Percentiles rank a stretch among this genome's conserved stretches.
Conservation (phyloP, 2,329 filamentous ascomycete genomes). For the Xylariaceae sp. region DNA sequence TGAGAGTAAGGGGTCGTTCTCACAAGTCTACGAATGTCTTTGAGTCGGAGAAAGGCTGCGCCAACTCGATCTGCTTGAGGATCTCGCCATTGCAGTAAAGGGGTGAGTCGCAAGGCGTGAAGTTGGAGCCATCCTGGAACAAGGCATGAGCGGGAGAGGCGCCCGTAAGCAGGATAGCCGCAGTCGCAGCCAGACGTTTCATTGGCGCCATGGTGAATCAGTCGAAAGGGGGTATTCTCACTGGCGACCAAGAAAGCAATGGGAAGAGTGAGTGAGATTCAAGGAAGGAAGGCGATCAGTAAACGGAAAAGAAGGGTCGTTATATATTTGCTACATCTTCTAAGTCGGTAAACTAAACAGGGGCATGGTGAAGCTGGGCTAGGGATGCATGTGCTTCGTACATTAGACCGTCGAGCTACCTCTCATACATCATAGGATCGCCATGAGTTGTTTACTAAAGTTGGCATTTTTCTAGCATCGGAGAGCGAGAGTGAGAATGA, state of each 20-base stretch:
- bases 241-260: not conserved
- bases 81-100: constrained; percentile 64
- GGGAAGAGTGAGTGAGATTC: not conserved
- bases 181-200: constrained; percentile 9
- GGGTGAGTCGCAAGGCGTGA: constrained; percentile 61
- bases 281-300: not conserved
- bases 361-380: too few relatives aligned
- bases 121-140: constrained; percentile 55
- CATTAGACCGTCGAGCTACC: too few relatives aligned
- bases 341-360: too few relatives aligned
- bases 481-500: too few relatives aligned
- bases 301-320: not conserved
- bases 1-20: constrained; percentile 23
- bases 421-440: too few relatives aligned
- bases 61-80: constrained; percentile 57
- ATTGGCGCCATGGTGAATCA: constrained; percentile 6
- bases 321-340: too few relatives aligned
- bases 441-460: too few relatives aligned
- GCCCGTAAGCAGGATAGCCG: constrained; percentile 20
- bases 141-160: constrained; percentile 38
- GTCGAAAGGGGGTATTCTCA: not conserved
- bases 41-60: constrained; percentile 59
- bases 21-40: constrained; percentile 69
- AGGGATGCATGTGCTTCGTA: too few relatives aligned
- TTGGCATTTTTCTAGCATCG: too few relatives aligned